Percentiles rank a stretch among this genome's conserved stretches.
phyloP scores from a whole-genome alignment of 108 stramenopile species.

The Cylindrotheca closterium region DNA sequence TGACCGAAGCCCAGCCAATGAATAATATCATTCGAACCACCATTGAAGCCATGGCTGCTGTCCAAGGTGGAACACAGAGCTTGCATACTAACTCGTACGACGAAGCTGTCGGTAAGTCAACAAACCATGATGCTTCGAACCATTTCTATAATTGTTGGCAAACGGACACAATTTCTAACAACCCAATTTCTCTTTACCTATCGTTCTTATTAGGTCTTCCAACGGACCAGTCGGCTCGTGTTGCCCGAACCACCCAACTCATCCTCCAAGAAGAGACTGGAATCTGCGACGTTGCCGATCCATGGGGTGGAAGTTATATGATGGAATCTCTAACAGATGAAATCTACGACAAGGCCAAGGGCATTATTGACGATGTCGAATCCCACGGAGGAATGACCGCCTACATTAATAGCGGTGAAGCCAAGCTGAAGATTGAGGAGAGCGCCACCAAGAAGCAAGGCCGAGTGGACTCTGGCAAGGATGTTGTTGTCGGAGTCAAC shows the following conservation, averaged over 20 bases:
- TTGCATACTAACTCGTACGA: conserved; percentile 99
- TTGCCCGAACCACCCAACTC: conserved; percentile 97
- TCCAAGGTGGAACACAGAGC: conserved; percentile 97
- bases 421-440: conserved; percentile 96
- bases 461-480: conserved; percentile 77
- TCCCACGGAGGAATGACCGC: conserved; percentile 96
- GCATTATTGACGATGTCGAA: conserved; percentile 92
- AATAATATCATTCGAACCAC: conserved; percentile 98
- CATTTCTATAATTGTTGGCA: neutral
- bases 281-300: conserved; percentile 87
- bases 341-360: conserved; percentile 83
- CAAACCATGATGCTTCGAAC: neutral
- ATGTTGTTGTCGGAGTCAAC: conserved; percentile 97
- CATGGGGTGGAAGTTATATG: conserved; percentile 93
- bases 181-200: too few relatives aligned
- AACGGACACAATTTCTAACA: too few relatives aligned
- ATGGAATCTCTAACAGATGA: conserved; percentile 97
- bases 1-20: conserved; percentile 96
- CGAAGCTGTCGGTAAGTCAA: conserved; percentile 88
- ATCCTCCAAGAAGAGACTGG: conserved; percentile 98
- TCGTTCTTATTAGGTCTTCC: conserved; percentile 85
- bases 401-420: conserved; percentile 92
- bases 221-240: conserved; percentile 93
- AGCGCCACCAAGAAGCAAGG: conserved; percentile 95
- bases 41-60: conserved; percentile 97